Percentiles rank a stretch among this genome's conserved stretches.
phyloP scores from a whole-genome alignment of 2,329 filamentous ascomycete genomes.

The Aspergillus sp. region DNA sequence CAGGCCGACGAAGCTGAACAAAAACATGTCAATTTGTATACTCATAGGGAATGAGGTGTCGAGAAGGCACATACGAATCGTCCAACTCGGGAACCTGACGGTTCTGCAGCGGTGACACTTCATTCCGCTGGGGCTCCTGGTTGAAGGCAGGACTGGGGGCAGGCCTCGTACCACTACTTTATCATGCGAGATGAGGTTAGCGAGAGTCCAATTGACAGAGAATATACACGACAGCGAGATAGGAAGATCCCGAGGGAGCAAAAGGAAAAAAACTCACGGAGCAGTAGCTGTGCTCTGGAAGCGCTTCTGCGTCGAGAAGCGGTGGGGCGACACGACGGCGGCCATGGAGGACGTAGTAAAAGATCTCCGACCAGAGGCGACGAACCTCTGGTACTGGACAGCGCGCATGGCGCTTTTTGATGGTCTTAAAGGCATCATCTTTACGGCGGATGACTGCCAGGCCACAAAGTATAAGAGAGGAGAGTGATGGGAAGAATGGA shows the following conservation, averaged over 20 bases:
- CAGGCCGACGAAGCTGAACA: slow-evolving; percentile 79
- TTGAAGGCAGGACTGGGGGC: slow-evolving; percentile 63
- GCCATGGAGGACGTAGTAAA: slow-evolving; percentile 48
- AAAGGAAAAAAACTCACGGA: slow-evolving; percentile 48
- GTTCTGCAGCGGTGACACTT: slow-evolving; percentile 66
- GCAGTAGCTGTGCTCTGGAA: slow-evolving; percentile 50
- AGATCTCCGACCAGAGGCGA: slow-evolving; percentile 35
- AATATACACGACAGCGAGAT: not conserved
- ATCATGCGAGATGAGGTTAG: not conserved
- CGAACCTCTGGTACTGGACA: slow-evolving; percentile 42
- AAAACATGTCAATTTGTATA: not conserved
- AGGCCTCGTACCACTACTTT: slow-evolving; percentile 54
- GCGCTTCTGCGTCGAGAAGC: slow-evolving; percentile 44
- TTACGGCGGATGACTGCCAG: slow-evolving; percentile 33
- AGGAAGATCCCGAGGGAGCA: not conserved
- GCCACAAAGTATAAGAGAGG: slow-evolving; percentile 26
- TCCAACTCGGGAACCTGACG: slow-evolving; percentile 65
- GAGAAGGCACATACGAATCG: slow-evolving; percentile 65
- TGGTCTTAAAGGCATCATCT: slow-evolving; percentile 52
- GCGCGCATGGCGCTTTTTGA: slow-evolving; percentile 50
- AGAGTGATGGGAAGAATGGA: slow-evolving; percentile 14
- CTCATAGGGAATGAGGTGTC: no score
- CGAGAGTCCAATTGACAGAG: not conserved
- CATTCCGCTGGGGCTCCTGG: slow-evolving; percentile 57
- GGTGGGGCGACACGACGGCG: slow-evolving; percentile 47